Percentiles rank a stretch among this genome's conserved stretches.
Conservation (phyloP, 164 flowering plant genomes). For the Berberis thunbergii region DNA sequence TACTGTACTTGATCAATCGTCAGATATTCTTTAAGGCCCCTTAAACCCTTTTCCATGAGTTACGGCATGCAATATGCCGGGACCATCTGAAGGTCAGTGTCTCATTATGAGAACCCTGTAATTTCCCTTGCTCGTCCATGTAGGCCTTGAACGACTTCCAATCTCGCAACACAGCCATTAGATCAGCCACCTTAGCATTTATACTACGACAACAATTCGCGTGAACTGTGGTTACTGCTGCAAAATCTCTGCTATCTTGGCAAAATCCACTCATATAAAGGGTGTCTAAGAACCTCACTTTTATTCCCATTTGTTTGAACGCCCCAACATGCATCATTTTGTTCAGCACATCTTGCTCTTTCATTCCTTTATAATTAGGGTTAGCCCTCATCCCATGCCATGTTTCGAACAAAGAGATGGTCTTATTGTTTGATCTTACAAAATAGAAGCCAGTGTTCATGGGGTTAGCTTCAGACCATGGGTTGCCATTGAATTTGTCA, state of each 20-base stretch:
- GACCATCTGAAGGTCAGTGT: no score
- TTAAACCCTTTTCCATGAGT: no score
- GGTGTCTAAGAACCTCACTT: constrained; percentile 6
- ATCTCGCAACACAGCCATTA: background rate
- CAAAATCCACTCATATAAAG: constrained; percentile 5
- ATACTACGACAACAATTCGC: constrained; percentile 7
- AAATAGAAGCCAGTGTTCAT: constrained; percentile 66
- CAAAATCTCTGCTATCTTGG: constrained; percentile 3
- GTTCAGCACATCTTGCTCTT: constrained; percentile 66
- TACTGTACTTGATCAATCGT: no score
- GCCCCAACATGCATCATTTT: constrained; percentile 21
- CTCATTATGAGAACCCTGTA: no score
- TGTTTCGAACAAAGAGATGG: constrained; percentile 33
- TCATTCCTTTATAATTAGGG: constrained; percentile 34
- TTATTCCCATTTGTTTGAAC: constrained; percentile 4
- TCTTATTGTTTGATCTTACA: constrained; percentile 47
- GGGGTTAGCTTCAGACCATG: constrained; percentile 14
- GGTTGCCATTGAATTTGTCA: constrained; percentile 35
- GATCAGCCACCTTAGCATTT: background rate
- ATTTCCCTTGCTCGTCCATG: background rate
- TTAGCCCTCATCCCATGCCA: constrained; percentile 50
- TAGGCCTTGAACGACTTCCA: background rate
- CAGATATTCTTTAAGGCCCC: no score
- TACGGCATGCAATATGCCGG: no score
- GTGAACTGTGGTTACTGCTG: constrained; percentile 1